Evolutionary conservation across 2,329 filamentous ascomycete species (phyloP).

Genomic region (Paramyrothecium sp.): DNA sequence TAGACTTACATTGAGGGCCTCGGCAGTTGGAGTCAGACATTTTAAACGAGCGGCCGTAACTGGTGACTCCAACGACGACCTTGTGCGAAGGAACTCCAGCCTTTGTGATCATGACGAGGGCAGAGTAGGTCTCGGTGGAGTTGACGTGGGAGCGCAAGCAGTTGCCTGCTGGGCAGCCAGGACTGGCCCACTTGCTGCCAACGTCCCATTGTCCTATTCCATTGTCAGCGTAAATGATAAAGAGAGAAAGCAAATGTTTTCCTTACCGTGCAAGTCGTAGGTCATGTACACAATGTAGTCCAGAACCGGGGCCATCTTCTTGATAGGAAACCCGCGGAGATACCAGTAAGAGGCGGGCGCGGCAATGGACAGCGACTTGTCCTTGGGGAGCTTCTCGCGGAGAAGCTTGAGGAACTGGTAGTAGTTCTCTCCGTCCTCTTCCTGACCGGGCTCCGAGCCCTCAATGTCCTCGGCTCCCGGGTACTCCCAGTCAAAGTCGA

Average conservation of each 20-base stretch:
- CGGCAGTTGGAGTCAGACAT: constrained; percentile 22
- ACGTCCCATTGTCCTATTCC: constrained; percentile 25
- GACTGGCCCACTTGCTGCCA: constrained; percentile 18
- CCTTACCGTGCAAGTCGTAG: constrained; percentile 30
- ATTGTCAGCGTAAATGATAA: no score
- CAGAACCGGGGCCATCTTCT: constrained; percentile 23
- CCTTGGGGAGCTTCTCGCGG: constrained; percentile 18
- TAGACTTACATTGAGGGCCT: constrained; percentile 20
- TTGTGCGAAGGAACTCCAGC: constrained; percentile 29
- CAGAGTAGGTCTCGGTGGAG: constrained; percentile 31
- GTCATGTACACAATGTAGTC: constrained; percentile 38
- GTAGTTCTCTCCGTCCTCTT: constrained; percentile 24
- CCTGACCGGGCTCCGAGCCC: constrained; percentile 12
- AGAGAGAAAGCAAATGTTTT: no score
- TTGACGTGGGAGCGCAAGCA: constrained; percentile 38
- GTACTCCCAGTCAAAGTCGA: constrained; percentile 49
- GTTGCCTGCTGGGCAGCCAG: constrained; percentile 23
- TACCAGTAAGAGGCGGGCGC: constrained; percentile 39
- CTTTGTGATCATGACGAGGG: constrained; percentile 35
- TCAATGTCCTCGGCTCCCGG: constrained; percentile 26
- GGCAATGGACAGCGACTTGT: constrained; percentile 32
- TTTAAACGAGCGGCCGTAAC: constrained; percentile 25
- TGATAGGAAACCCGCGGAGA: constrained; percentile 31
- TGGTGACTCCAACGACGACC: constrained; percentile 23
- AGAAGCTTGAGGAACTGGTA: constrained; percentile 28